These are phyloP conservation scores for Sutorius australiensis DNA, from an alignment of 768 basidiomycete species.

Conservation along the genomic window DNA sequence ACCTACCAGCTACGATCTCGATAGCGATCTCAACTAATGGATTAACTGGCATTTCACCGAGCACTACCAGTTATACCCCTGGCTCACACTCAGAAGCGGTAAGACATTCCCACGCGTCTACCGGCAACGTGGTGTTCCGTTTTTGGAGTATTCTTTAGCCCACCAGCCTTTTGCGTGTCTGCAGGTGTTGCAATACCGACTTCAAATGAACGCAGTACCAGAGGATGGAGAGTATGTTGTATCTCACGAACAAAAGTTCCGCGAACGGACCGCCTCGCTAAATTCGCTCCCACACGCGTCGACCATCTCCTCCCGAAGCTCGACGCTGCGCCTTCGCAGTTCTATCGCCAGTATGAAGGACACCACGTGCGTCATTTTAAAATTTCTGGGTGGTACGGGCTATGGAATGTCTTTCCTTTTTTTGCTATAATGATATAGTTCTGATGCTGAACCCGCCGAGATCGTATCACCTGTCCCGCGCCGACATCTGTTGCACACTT, in stretches of 20 bases:
- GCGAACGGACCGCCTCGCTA: constrained; percentile 14
- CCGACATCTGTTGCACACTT: constrained; percentile 57
- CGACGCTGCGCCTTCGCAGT: constrained; percentile 16
- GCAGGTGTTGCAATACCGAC: neutral
- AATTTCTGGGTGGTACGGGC: neutral
- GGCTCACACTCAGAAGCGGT: neutral
- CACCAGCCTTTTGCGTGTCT: neutral
- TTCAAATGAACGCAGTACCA: constrained; percentile 16
- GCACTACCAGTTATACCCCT: too few species aligned
- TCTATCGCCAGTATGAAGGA: constrained; percentile 13
- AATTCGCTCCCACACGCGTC: constrained; percentile 10
- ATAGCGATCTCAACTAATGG: too few species aligned
- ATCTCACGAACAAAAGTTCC: neutral
- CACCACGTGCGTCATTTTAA: constrained; percentile 11
- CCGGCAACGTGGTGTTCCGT: neutral
- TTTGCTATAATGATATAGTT: constrained; percentile 7
- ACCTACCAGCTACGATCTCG: neutral
- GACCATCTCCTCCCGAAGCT: neutral
- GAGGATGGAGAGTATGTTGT: constrained; percentile 9
- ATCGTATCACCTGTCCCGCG: constrained; percentile 67
- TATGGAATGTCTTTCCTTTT: neutral
- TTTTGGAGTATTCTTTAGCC: neutral
- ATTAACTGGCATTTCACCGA: too few species aligned
- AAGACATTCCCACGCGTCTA: neutral
- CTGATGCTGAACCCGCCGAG: constrained; percentile 34